Conservation (phyloP, 78 protist genomes). For the slime mould (Dictyostelium discoideum) region DNA sequence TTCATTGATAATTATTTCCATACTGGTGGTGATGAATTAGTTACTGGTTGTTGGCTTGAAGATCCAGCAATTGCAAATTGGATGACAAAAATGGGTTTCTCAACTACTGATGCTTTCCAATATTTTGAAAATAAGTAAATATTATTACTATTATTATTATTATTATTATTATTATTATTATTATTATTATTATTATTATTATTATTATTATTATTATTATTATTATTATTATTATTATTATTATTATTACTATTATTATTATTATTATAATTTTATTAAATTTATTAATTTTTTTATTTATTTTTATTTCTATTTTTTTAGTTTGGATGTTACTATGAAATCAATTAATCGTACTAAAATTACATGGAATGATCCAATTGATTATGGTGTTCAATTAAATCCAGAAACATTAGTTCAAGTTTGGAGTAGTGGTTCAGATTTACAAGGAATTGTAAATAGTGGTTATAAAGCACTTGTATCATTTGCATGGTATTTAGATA, state of each 20-base stretch:
- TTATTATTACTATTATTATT: neutral
- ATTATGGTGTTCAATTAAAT: neutral
- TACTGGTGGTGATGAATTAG: slow-evolving; percentile 95
- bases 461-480: slow-evolving; percentile 39
- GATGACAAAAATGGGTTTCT: slow-evolving; percentile 57
- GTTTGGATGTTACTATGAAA: neutral
- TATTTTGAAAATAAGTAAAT: slow-evolving; percentile 41
- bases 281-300: neutral
- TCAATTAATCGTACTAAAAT: slow-evolving; percentile 40
- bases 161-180: too few relatives aligned
- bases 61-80: slow-evolving; percentile 35
- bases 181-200: too few relatives aligned
- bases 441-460: neutral
- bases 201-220: too few relatives aligned
- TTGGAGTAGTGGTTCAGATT: slow-evolving; percentile 21
- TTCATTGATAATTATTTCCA: slow-evolving; percentile 75
- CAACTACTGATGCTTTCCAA: slow-evolving; percentile 37
- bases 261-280: too few relatives aligned
- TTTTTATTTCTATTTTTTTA: neutral
- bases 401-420: slow-evolving; percentile 25
- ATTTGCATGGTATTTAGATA: slow-evolving; percentile 47
- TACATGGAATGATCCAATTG: slow-evolving; percentile 75
- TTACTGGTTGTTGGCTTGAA: slow-evolving; percentile 89
- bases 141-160: neutral
- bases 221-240: too few relatives aligned